A percentile compares a stretch with the other conserved stretches of the same genome.
Conservation (phyloP, 116 monocot species). For the Trichopus zeylanicus region DNA sequence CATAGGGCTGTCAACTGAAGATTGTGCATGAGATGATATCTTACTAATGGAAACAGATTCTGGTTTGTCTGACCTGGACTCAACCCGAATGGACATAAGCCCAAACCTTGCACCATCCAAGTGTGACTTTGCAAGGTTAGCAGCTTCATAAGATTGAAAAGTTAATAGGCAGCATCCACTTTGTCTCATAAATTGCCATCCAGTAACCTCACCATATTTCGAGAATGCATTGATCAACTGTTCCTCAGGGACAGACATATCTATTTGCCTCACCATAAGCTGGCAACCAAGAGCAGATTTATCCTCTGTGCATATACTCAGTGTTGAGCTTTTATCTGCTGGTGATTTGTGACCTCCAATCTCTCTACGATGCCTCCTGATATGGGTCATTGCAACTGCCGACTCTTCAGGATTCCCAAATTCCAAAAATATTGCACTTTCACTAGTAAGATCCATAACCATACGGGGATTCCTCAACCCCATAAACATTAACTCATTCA, state of each 20-base stretch:
- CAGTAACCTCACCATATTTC: conserved; percentile 40
- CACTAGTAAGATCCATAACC: conserved; percentile 58
- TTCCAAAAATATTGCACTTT: conserved; percentile 74
- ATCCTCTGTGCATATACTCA: conserved; percentile 13
- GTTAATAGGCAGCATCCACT: conserved; percentile 36
- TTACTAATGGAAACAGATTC: conserved; percentile 7
- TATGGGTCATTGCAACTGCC: conserved; percentile 42
- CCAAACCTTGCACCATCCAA: conserved; percentile 60
- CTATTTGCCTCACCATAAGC: conserved; percentile 48
- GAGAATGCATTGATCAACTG: conserved; percentile 52
- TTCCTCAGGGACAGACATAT: conserved; percentile 34
- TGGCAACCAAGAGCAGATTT: conserved; percentile 23
- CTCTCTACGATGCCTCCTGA: conserved; percentile 39
- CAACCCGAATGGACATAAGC: conserved; percentile 27
- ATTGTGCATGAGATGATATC: conserved; percentile 13
- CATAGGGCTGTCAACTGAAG: conserved; percentile 9
- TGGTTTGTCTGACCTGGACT: conserved; percentile 20
- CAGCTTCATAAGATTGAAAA: conserved; percentile 39
- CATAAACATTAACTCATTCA: conserved; percentile 35
- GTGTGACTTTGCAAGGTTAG: conserved; percentile 30
- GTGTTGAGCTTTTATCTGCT: conserved; percentile 3
- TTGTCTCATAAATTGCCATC: conserved; percentile 38
- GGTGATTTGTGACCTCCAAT: conserved; percentile 10
- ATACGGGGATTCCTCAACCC: conserved; percentile 39
- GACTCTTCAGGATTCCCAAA: conserved; percentile 71